Conservation (phyloP, 768 basidiomycete species). For the Auricularia heimuer region DNA sequence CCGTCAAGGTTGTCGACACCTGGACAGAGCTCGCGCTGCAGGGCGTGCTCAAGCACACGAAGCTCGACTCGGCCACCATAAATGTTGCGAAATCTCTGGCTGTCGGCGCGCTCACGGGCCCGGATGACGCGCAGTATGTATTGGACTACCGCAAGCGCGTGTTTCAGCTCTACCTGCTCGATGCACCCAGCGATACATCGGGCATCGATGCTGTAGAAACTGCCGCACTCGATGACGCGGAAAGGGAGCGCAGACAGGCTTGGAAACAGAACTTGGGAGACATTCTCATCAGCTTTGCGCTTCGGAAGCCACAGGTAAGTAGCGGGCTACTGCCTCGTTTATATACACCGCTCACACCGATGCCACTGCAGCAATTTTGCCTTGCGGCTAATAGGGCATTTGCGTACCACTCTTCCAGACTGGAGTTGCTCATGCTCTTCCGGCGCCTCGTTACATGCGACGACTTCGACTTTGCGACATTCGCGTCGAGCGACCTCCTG, state of each 20-base stretch:
- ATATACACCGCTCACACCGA: slow-evolving; percentile 6
- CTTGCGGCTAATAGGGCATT: slow-evolving; percentile 59
- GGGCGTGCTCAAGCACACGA: neutral
- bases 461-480: slow-evolving; percentile 11
- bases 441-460: slow-evolving; percentile 31
- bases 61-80: neutral
- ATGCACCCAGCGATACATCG: slow-evolving; percentile 67
- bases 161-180: slow-evolving; percentile 66
- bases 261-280: slow-evolving; percentile 80
- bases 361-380: slow-evolving; percentile 48
- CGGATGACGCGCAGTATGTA: slow-evolving; percentile 22
- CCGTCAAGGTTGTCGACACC: neutral
- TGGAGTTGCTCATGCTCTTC: slow-evolving; percentile 62
- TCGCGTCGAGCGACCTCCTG: slow-evolving; percentile 52
- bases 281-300: slow-evolving; percentile 54
- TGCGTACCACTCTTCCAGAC: slow-evolving; percentile 44
- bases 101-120: neutral
- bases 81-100: neutral
- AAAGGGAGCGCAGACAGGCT: slow-evolving; percentile 45
- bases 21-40: neutral
- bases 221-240: slow-evolving; percentile 52
- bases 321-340: slow-evolving; percentile 5
- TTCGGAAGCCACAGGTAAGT: slow-evolving; percentile 55
- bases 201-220: slow-evolving; percentile 66
- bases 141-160: slow-evolving; percentile 58